Evolutionary conservation across 768 basidiomycete genomes (phyloP).

Genomic region (Nidularia pulvinata): DNA sequence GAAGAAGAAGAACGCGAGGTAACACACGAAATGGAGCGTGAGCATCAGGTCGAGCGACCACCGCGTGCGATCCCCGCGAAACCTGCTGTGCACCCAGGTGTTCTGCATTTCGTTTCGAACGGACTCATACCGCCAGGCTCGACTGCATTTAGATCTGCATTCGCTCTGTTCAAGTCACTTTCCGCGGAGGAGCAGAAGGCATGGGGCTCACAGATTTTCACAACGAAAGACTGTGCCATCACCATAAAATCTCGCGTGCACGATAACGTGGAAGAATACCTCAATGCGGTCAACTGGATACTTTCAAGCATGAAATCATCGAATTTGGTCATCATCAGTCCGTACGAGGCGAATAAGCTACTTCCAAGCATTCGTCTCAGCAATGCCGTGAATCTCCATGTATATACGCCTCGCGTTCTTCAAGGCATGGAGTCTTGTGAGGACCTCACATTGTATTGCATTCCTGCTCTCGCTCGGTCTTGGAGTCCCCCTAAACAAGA

Average conservation of each 20-base stretch:
- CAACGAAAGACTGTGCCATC: slow-evolving; percentile 29
- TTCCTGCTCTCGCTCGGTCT: slow-evolving; percentile 18
- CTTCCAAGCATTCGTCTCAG: slow-evolving; percentile 28
- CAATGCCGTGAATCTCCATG: slow-evolving; percentile 31
- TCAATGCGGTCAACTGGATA: slow-evolving; percentile 43
- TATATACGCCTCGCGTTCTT: slow-evolving; percentile 36
- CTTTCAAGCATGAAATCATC: slow-evolving; percentile 15
- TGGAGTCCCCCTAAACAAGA: slow-evolving; percentile 10
- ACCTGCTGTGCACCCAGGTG: slow-evolving; percentile 19
- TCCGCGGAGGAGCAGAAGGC: slow-evolving; percentile 1
- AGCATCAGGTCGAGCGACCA: slow-evolving; percentile 35
- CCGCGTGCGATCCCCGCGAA: slow-evolving; percentile 17
- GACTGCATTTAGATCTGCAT: slow-evolving; percentile 14
- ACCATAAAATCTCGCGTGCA: slow-evolving; percentile 15
- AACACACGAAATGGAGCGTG: slow-evolving; percentile 36
- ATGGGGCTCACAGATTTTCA: slow-evolving; percentile 20
- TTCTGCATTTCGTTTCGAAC: slow-evolving; percentile 20
- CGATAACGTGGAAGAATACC: slow-evolving; percentile 21
- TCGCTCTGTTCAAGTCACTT: slow-evolving; percentile 9
- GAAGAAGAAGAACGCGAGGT: slow-evolving; percentile 56
- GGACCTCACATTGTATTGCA: slow-evolving; percentile 21
- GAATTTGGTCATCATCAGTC: slow-evolving; percentile 35
- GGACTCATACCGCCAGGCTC: slow-evolving; percentile 19
- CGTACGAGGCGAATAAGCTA: slow-evolving; percentile 32
- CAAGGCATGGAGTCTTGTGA: slow-evolving; percentile 32